Conservation (phyloP, 257 asterid genomes). For the Dorcoceras hygrometricum region DNA sequence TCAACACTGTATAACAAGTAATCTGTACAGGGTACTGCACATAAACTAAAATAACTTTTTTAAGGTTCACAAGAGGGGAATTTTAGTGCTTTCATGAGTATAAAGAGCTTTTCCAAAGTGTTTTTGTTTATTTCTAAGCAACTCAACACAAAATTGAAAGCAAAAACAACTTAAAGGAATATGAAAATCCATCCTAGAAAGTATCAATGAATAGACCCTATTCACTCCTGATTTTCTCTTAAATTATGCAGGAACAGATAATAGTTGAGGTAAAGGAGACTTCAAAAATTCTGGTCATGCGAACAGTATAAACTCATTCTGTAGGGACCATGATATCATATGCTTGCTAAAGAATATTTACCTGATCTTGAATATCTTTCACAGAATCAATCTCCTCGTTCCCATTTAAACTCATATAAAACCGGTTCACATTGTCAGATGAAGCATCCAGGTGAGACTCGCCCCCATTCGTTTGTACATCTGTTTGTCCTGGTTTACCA, state of each 20-base stretch:
- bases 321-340: conserved; percentile 2
- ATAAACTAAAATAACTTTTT: neutral
- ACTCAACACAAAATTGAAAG: neutral
- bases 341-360: conserved; percentile 24
- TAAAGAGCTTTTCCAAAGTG: neutral
- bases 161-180: neutral
- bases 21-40: conserved; percentile 1
- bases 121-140: neutral
- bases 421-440: conserved; percentile 38
- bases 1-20: conserved; percentile 5
- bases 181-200: neutral
- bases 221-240: neutral
- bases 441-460: conserved; percentile 32
- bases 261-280: neutral
- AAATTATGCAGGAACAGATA: neutral
- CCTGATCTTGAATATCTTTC: conserved; percentile 91
- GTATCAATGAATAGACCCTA: too few species aligned
- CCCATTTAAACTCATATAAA: conserved; percentile 42
- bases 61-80: neutral
- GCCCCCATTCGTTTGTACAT: conserved; percentile 46
- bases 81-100: neutral
- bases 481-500: conserved; percentile 38
- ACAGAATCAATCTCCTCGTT: conserved; percentile 53
- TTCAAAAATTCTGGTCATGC: neutral
- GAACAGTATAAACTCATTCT: neutral